phyloP scores from a whole-genome alignment of 768 basidiomycete genomes.

The Psilocybe subaeruginosa region DNA sequence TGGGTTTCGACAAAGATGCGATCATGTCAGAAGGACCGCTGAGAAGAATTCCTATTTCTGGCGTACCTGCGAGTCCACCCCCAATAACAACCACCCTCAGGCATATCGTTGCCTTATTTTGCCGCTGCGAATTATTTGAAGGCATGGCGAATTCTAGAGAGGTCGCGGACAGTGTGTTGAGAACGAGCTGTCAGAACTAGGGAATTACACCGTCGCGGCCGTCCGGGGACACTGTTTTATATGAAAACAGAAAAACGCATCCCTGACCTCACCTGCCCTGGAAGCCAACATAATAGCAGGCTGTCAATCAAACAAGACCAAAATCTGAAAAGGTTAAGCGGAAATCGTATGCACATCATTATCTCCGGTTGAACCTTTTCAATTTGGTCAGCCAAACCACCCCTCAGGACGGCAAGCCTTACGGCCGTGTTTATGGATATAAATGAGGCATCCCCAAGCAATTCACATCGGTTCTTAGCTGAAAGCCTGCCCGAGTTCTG shows the following conservation, averaged over 20 bases:
- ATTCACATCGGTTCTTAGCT: not conserved
- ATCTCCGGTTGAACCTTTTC: constrained; percentile 2
- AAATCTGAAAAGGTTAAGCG: constrained; percentile 15
- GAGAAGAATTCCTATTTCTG: not conserved
- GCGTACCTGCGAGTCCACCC: constrained; percentile 42
- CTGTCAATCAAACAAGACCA: constrained; percentile 18
- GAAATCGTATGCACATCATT: constrained; percentile 9
- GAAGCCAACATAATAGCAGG: constrained; percentile 18
- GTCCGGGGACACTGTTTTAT: constrained; percentile 8
- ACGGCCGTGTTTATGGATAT: not conserved
- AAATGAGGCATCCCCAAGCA: not conserved
- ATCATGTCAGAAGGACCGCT: not conserved
- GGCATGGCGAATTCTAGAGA: constrained; percentile 4
- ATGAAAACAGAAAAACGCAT: not conserved
- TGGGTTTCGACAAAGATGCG: not conserved
- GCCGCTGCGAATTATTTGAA: constrained; percentile 4
- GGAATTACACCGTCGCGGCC: not conserved
- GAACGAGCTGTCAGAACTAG: constrained; percentile 4
- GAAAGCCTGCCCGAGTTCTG: not conserved
- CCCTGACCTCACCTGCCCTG: not conserved
- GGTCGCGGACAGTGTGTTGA: not conserved
- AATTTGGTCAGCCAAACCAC: not conserved
- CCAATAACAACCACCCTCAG: constrained; percentile 36
- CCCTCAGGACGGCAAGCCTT: not conserved
- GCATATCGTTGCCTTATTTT: constrained; percentile 12